Conservation (phyloP, 148 eudicot genomes). For the Persicaria tinctoria region DNA sequence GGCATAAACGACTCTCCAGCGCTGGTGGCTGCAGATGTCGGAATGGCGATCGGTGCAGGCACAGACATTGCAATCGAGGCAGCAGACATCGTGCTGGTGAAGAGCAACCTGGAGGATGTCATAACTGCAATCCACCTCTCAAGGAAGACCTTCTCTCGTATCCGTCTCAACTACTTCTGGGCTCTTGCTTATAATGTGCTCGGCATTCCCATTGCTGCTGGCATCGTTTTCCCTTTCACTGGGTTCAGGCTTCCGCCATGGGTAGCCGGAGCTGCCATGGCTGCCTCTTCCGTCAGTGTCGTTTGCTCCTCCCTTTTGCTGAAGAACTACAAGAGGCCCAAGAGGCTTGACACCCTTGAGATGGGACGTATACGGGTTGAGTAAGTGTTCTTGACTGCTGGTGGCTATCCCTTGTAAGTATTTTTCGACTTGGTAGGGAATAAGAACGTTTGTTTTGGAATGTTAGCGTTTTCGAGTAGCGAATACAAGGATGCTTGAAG, state of each 20-base stretch:
- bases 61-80: constrained; percentile 98
- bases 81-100: constrained; percentile 92
- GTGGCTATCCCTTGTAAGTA: background rate
- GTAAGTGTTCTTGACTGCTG: constrained; percentile 16
- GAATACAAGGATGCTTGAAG: background rate
- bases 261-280: constrained; percentile 99
- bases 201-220: constrained; percentile 89
- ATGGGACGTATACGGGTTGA: constrained; percentile 46
- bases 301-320: constrained; percentile 88
- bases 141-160: constrained; percentile 73
- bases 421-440: background rate
- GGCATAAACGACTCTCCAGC: constrained; percentile 98
- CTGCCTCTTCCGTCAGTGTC: constrained; percentile 97
- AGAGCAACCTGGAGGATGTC: constrained; percentile 80
- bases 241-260: constrained; percentile 87
- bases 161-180: constrained; percentile 85
- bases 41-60: constrained; percentile 97
- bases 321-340: constrained; percentile 74
- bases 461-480: no score
- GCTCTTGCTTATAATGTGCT: constrained; percentile 84
- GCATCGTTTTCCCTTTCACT: constrained; percentile 60
- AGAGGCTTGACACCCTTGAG: constrained; percentile 44
- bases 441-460: no score
- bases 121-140: constrained; percentile 93
- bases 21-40: constrained; percentile 90